Evolutionary conservation across 2,329 filamentous ascomycete genomes (phyloP).

Genomic region (Truncatella angustata): DNA sequence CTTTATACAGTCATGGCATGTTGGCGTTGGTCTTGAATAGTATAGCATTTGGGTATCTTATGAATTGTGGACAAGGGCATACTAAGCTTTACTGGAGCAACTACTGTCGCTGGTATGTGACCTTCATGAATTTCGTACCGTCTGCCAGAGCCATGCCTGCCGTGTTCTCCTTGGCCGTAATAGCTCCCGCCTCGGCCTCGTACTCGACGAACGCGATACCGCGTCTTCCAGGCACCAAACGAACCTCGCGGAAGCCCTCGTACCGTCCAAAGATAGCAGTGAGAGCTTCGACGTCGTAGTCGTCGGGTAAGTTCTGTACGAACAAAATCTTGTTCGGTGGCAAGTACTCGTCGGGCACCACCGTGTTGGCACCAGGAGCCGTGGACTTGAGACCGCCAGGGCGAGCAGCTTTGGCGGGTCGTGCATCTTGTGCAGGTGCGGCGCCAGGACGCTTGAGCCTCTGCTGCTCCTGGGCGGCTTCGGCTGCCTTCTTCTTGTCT

Average conservation of each 20-base stretch:
- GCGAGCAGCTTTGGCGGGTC: conserved; percentile 68
- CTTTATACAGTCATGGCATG: no score
- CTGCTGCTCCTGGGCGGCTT: conserved; percentile 76
- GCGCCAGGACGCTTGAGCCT: conserved; percentile 64
- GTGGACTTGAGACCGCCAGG: conserved; percentile 76
- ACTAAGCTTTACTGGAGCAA: no score
- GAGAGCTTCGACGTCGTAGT: conserved; percentile 78
- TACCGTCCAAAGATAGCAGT: conserved; percentile 82
- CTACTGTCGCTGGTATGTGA: conserved; percentile 92
- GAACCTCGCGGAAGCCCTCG: conserved; percentile 91
- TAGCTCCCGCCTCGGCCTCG: conserved; percentile 83
- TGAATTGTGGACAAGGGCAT: no score
- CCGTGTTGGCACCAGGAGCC: conserved; percentile 62
- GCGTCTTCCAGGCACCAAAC: conserved; percentile 79
- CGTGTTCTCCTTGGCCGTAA: conserved; percentile 90
- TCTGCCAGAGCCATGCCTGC: conserved; percentile 78
- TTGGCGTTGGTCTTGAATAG: no score
- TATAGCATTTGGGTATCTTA: no score
- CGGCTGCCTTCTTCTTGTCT: conserved; percentile 78
- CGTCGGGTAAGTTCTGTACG: conserved; percentile 86
- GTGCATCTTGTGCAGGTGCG: conserved; percentile 43
- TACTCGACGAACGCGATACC: conserved; percentile 98
- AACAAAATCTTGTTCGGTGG: conserved; percentile 97
- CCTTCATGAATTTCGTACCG: conserved; percentile 77
- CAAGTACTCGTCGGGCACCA: conserved; percentile 95